Percentiles rank a stretch among this genome's conserved stretches.
Evolutionary conservation across 257 asterid species (phyloP).

Genomic region (Paraleonurus japonicus): DNA sequence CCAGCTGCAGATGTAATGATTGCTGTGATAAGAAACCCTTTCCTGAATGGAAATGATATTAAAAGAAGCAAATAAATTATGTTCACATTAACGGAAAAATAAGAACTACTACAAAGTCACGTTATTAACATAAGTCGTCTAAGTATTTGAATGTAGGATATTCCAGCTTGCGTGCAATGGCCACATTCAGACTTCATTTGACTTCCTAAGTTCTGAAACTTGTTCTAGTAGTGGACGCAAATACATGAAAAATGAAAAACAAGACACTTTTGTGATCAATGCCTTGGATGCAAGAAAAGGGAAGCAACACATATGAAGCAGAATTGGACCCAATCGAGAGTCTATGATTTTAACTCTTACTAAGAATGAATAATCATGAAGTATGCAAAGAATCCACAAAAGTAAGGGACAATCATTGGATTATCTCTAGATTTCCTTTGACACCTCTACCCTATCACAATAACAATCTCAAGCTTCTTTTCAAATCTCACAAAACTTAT

Average conservation of each 20-base stretch:
- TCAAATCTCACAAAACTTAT: background rate
- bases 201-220: background rate
- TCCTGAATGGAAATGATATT: conserved; percentile 41
- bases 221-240: conserved; percentile 4
- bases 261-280: background rate
- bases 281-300: background rate
- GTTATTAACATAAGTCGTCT: background rate
- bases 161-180: background rate
- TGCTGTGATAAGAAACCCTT: conserved; percentile 56
- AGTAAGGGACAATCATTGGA: background rate
- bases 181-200: background rate
- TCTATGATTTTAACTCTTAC: background rate
- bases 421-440: background rate
- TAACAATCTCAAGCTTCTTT: background rate
- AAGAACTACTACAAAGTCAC: conserved; percentile 1
- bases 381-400: background rate
- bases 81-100: background rate
- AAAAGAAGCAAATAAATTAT: conserved; percentile 16
- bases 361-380: background rate
- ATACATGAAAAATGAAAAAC: background rate
- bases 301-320: background rate
- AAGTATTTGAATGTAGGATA: conserved; percentile 3
- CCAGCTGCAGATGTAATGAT: conserved; percentile 53
- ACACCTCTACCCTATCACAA: background rate
- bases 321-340: background rate